Evolutionary conservation across 108 stramenopile species (phyloP).

Genomic region (Nannochloropsis salina): DNA sequence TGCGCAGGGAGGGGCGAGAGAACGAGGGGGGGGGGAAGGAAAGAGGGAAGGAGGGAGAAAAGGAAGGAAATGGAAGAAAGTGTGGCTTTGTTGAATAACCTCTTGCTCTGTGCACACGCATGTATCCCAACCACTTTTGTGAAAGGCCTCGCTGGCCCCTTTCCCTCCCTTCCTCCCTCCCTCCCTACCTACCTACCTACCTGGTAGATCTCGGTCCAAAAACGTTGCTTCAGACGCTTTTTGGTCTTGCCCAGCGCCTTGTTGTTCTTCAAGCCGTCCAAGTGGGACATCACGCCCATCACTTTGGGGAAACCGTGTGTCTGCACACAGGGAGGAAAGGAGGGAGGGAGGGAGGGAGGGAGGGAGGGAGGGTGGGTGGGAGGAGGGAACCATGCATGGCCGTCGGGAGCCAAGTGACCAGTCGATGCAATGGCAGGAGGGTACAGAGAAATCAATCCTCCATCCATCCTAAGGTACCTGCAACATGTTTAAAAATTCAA

Average conservation of each 20-base stretch:
- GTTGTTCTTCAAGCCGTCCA: conserved; percentile 82
- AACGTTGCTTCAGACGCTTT: conserved; percentile 88
- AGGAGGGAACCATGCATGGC: no score
- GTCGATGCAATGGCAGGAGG: no score
- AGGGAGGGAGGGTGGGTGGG: not conserved
- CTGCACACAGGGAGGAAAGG: not conserved
- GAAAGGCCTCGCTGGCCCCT: no score
- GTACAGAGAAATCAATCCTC: no score
- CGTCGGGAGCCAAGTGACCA: no score
- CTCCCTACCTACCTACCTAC: not conserved
- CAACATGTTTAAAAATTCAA: conserved; percentile 94
- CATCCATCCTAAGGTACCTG: conserved; percentile 56
- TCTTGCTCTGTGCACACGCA: no score
- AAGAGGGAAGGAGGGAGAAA: not conserved
- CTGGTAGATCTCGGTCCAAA: conserved; percentile 86
- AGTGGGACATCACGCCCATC: conserved; percentile 93
- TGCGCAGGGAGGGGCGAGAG: not conserved
- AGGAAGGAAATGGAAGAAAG: not conserved
- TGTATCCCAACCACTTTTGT: no score
- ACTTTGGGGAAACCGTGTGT: conserved; percentile 88
- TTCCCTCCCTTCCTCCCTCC: not conserved
- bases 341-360: not conserved
- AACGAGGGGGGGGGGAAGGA: not conserved
- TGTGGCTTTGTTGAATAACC: not conserved
- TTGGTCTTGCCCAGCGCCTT: conserved; percentile 85